Base-by-base conservation (phyloP, 129 eudicot species). In the Artemisia annua region DNA sequence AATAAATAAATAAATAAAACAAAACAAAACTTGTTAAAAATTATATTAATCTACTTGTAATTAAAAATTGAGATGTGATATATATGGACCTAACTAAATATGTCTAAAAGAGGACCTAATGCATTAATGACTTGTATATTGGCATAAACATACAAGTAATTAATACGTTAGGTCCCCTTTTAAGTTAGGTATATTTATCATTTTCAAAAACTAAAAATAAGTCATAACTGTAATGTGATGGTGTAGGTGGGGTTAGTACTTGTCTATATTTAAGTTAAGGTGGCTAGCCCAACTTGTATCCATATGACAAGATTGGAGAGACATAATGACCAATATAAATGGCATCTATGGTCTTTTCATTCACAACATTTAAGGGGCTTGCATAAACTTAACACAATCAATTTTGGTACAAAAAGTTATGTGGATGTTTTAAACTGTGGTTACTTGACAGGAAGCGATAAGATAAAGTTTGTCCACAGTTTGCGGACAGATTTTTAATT, bases 281-380 rank as follows among this genome's bases (percentile, higher is more conserved):
- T 74, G 76, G 66, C 66, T 62, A 52, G 66, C 73, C n/a, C 83
- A 72, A 78, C 73, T 72, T 71, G 68, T 52, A 71, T 58, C 86
- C 52, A 67, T 51, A 53, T 67, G 69, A 72, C 86, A 82, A 82
- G 72, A 73, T 70, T 63, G 77, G 71, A 80, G 74, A 74, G 69
- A 74, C 84, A 80, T 78, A 71, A n/a, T n/a, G 82, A 78, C 82
- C 77, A 70, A 78, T 78, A 30, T 30, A 67, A 78, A 71, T 62
- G 77, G 70, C 77, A 51, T 35, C 71, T 51, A 74, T 78, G 67
- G 52, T 63, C 77, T 54, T 78, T 32, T 62, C 35, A 71, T 50
- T 75, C 65, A 19, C 46, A 69, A 16, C 82, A 78, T 52, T 62
- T 78, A 78, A 62, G 64, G 71, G 30, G 14, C 26, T 18, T 2